These are phyloP conservation scores for Flaveria sonorensis DNA, from an alignment of 129 eudicot species.

Conservation along the genomic window DNA sequence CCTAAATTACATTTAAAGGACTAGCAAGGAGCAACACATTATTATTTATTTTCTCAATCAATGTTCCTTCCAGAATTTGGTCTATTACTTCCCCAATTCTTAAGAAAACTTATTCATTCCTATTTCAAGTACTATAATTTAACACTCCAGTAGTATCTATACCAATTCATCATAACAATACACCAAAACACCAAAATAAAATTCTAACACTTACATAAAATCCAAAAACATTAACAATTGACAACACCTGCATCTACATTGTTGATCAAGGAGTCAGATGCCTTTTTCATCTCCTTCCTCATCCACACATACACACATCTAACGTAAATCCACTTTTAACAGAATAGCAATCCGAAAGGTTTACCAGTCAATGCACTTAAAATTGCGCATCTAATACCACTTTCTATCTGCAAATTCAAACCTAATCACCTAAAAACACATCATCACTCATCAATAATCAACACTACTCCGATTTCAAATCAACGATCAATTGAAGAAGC, in stretches of 20 bases:
- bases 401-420: neutral
- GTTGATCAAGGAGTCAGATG: constrained; percentile 6
- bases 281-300: neutral
- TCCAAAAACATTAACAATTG: neutral
- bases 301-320: neutral
- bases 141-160: neutral
- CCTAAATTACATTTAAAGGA: constrained; percentile 11
- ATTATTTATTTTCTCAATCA: neutral
- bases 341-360: neutral
- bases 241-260: constrained; percentile 17
- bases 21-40: constrained; percentile 12
- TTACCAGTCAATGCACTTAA: constrained; percentile 21
- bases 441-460: constrained; percentile 5
- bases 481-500: neutral
- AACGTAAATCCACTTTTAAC: neutral
- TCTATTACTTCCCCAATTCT: constrained; percentile 7
- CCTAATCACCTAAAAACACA: neutral
- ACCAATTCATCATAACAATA: constrained; percentile 10
- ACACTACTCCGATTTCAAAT: neutral
- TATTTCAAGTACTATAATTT: neutral
- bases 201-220: constrained; percentile 4
- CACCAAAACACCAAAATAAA: constrained; percentile 4
- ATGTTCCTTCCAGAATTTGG: constrained; percentile 2
- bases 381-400: constrained; percentile 7
- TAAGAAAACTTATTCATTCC: neutral